phyloP scores from a whole-genome alignment of 1,284 basidiomycete genomes.

The Ustilago xerochloae region DNA sequence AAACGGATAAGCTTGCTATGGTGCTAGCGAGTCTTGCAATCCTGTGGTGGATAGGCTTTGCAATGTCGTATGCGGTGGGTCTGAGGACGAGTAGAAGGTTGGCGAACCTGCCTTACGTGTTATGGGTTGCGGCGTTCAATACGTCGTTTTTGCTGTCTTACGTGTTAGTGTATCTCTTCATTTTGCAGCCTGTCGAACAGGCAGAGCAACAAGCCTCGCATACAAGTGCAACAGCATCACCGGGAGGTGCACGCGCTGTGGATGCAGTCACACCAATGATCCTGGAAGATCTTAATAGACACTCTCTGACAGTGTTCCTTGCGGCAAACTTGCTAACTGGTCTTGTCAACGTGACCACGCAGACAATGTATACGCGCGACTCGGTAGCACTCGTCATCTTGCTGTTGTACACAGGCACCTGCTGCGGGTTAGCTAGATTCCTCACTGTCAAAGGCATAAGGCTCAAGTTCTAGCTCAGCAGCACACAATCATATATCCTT shows the following conservation, averaged over 20 bases:
- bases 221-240: neutral
- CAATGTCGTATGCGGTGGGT: conserved; percentile 37
- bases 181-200: conserved; percentile 73
- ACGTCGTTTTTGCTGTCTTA: conserved; percentile 85
- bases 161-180: conserved; percentile 78
- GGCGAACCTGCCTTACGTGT: conserved; percentile 82
- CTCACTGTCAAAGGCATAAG: conserved; percentile 18
- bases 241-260: neutral
- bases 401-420: conserved; percentile 74
- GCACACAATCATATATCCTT: neutral
- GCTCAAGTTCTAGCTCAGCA: conserved; percentile 21
- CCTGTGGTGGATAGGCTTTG: conserved; percentile 80
- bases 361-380: conserved; percentile 82
- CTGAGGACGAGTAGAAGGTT: conserved; percentile 43
- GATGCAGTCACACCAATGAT: conserved; percentile 72
- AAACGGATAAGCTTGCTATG: conserved; percentile 50
- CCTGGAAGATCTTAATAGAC: conserved; percentile 83
- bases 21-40: conserved; percentile 76
- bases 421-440: conserved; percentile 70
- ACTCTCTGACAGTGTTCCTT: conserved; percentile 83
- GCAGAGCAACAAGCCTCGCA: neutral
- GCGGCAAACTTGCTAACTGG: conserved; percentile 90
- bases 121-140: conserved; percentile 92
- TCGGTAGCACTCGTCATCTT: conserved; percentile 76
- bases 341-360: conserved; percentile 80